These are phyloP conservation scores for Blastobotrys aristatus DNA, from an alignment of 1,139 yeast species.

Conservation along the genomic window DNA sequence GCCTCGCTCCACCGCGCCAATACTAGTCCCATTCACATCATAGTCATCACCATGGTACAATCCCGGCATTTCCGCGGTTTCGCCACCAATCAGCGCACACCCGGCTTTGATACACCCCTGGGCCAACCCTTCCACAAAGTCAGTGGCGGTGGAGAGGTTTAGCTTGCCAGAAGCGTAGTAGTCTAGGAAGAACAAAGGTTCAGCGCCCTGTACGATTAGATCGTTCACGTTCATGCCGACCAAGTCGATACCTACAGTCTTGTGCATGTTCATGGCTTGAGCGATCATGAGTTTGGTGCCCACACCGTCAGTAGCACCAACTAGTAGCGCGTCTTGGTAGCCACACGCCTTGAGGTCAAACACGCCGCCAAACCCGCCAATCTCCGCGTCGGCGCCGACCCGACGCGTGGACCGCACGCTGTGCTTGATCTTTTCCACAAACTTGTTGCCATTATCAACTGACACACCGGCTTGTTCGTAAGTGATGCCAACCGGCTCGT, in stretches of 20 bases:
- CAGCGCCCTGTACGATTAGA: conserved; percentile 97
- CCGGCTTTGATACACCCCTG: conserved; percentile 94
- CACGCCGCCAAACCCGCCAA: conserved; percentile 98
- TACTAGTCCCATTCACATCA: conserved; percentile 97
- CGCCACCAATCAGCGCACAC: conserved; percentile 98
- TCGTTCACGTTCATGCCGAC: conserved; percentile 99
- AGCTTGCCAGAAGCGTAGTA: conserved; percentile 94
- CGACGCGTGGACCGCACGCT: conserved; percentile 93
- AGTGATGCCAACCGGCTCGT: conserved; percentile 42
- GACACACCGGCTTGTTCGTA: conserved; percentile 96
- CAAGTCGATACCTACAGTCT: conserved; percentile 95
- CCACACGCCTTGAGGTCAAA: conserved; percentile 90
- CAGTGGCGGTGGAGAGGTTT: conserved; percentile 77
- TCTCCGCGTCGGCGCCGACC: conserved; percentile 95
- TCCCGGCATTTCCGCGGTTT: conserved; percentile 99
- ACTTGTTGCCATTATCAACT: conserved; percentile 86
- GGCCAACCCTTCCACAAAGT: conserved; percentile 92
- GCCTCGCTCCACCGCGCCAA: conserved; percentile 90
- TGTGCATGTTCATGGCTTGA: conserved; percentile 80
- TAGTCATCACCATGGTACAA: conserved; percentile 94
- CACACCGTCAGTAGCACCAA: conserved; percentile 98
- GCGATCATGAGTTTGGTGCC: conserved; percentile 97
- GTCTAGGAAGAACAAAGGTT: conserved; percentile 91
- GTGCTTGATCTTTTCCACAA: conserved; percentile 86
- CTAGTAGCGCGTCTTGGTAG: conserved; percentile 71